Base-by-base conservation (phyloP, 192 early-diverging fungal genomes). In the Entomortierella parvispora region DNA sequence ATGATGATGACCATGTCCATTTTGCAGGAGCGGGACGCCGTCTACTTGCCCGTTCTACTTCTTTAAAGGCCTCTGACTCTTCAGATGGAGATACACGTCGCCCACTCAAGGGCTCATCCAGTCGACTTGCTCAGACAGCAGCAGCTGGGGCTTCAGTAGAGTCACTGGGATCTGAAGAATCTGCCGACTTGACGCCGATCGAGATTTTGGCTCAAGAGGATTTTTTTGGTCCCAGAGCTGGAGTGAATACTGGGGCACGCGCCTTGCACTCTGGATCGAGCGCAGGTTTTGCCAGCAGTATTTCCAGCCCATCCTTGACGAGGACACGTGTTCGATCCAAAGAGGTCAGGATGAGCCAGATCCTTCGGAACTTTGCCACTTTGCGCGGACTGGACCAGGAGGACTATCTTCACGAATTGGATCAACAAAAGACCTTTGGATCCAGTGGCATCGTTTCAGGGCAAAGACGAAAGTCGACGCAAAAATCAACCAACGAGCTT, bases 21-120 rank as follows among this genome's bases (percentile, higher is more conserved):
- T n/a, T n/a, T n/a, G n/a, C n/a, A n/a, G 69, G 3, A 62, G 72
- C 15, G 71, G 68, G 34, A 80, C 80, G 6, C 50, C 59, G 7
- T 71, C 71, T 59, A 82, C 82, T 57, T 31, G 80, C 15, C 46
- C 70, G 4, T 26, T 82, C 1, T 81, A 84, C 66, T 12, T 82
- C 15, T 68, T 80, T 42, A 65, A 68, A 5, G 83, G 81, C 0
- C 78, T 82, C 10, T 77, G 80, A 62, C 37, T 76, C 17, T 82
- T 78, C 81, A 80, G 69, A 56, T 53, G 54, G 23, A 18, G 9
- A 37, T 44, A 7, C 4, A 28, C 11, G 45, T 23, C 42, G 34
- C 33, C 43, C 33, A 40, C 31, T 0, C 10, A 8, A 18, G 14
- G 29, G 18, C 15, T n/a, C 34, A 0, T 40, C 25, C n/a, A 62